Base-by-base conservation (phyloP, 495 filamentous ascomycete genomes). In the Neurospora cerealis region DNA sequence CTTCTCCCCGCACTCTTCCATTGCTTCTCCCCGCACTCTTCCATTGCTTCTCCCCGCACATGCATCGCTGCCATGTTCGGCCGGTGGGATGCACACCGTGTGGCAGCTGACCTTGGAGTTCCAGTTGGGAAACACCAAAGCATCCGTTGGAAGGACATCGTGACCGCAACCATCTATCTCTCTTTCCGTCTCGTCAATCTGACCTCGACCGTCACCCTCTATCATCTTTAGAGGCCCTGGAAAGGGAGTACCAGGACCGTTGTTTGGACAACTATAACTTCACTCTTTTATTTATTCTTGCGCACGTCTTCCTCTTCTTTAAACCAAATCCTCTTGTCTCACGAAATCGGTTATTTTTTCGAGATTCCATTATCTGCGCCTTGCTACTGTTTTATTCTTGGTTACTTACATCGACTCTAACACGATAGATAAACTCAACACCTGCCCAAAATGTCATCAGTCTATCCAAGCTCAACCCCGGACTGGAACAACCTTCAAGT, bases 401-500 rank as follows among this genome's bases (percentile, higher is more conserved):
- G 11, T 62, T 24, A 15, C 21, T 32, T 15, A 7, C 48, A 6
- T 17, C 13, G 13, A 32, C 13, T n/a, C 44, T 15, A 3, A 60
- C 24, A 60, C 24, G 48, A 17, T 3, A 28, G 2, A 32, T 6
- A 17, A 17, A 17, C 24, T 39, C 38, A 62, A 62, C 24, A 32
- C 5, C 54, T 62, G 21, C 24, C 24, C 54, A 62, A 62, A 15
- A 62, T 62, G 54, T 8, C 54, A 4, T 62, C 15, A 9, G 9
- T n/a, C 17, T 72, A 24, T 60, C 79, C 79, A 5, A 69, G 46
- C 17, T 72, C 76, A n/a, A 71, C 75, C 7, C 87, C 88, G 0
- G 88, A 90, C 75, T 91, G 88, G 88, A 87, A 85, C 78, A 89
- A 90, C 76, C 83, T 88, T 69, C 76, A 84, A 36, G 83, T 92